Percentiles rank a stretch among this genome's conserved stretches.
Evolutionary conservation across 73 alveolate species (phyloP).

Genomic region (Paramecium sexaurelia): DNA sequence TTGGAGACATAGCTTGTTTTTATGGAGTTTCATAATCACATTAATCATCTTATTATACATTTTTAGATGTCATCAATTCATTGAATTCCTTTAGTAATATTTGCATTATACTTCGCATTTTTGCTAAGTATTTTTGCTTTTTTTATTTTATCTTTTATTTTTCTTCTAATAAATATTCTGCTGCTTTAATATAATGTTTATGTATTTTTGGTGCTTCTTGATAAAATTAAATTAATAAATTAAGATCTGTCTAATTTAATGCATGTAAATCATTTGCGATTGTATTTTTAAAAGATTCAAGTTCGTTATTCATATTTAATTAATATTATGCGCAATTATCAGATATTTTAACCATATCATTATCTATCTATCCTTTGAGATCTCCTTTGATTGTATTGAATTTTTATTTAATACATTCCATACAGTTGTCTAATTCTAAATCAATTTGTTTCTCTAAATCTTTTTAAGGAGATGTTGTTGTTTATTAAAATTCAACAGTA

Average conservation of each 20-base stretch:
- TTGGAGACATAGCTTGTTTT: conserved; percentile 17
- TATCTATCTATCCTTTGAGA: conserved; percentile 41
- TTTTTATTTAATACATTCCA: background rate
- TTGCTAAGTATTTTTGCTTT: conserved; percentile 19
- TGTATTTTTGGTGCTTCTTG: conserved; percentile 5
- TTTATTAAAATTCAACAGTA: background rate
- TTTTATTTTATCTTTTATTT: conserved; percentile 4
- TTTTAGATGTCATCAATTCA: conserved; percentile 41
- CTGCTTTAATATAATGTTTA: conserved; percentile 9
- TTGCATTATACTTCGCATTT: conserved; percentile 1
- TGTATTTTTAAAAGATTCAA: background rate
- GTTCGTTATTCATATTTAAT: conserved; percentile 1
- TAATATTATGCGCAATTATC: background rate
- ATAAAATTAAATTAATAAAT: background rate
- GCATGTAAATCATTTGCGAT: background rate
- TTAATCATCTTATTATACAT: background rate
- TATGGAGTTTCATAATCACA: conserved; percentile 37
- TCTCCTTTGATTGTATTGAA: conserved; percentile 26
- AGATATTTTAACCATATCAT: background rate
- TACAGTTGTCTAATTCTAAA: background rate
- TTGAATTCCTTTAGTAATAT: conserved; percentile 27
- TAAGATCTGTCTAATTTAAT: background rate
- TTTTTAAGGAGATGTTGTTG: background rate
- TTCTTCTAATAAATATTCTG: background rate
- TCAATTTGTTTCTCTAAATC: background rate